Evolutionary conservation across 2,329 filamentous ascomycete genomes (phyloP), one percentile per base, ranked within the genome.

Genomic region (Penicillium thymicola): DNA sequence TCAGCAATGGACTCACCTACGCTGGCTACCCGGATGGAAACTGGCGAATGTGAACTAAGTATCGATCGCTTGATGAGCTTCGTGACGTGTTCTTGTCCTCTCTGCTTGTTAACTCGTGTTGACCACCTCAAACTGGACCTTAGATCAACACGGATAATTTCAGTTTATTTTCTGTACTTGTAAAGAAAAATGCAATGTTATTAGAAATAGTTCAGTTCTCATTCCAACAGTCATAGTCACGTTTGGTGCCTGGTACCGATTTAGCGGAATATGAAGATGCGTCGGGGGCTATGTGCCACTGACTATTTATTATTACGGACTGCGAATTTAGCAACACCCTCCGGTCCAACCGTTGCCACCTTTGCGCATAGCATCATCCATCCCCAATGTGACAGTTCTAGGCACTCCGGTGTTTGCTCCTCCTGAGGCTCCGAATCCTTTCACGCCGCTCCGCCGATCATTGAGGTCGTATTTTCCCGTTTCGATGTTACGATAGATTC

Each of bases 401-500:
- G 74, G 72, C 14, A 69, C 57, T 30, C 68, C 72, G 6, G 64
- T 67, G 51, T 67, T 71, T 46, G 68, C 63, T 42, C 73, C 73
- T 5, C 69, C 70, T 5, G 75, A 75, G 27, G 73, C 73, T 23
- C 76, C 77, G 61, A 75, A 80, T 16, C 73, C 87, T 76, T 97
- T 97, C 59, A 99, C 92, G 27, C 94, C 94, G 59, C 89, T 93
- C 70, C 92, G 84, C 69, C 93, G 83, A 74, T 97, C 93, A 71
- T 96, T 96, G 65, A 97, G 78, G 76, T 99, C 92, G 72, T 97
- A 97, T 72, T 86, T 90, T 11, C 94, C 94, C 1, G 90, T 90
- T 78, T 97, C 91, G 60, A 99, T 97, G 69, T 97, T 97, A 72
- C 93, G 87, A 72, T 95, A 96, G 78, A 99, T 97, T 74, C 92